Base-by-base conservation (phyloP, 495 filamentous ascomycete species). In the Aspergillus homomorphus region DNA sequence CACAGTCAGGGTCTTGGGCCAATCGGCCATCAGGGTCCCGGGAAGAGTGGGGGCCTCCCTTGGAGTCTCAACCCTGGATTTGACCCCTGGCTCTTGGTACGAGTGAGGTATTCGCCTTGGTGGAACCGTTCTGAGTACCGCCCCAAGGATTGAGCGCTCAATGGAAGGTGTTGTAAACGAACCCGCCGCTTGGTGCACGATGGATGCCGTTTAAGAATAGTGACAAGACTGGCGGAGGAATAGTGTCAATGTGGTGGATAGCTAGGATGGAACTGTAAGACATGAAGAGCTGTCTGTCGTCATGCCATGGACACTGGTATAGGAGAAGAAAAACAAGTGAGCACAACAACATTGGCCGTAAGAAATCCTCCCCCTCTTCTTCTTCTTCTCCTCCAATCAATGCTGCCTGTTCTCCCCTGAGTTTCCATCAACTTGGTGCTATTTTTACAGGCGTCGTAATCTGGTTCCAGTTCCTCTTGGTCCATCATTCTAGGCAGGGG, bases 21-120 rank as follows among this genome's bases (percentile, higher is more conserved):
- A 51, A 51, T 51, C 48, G 30, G 5, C 48, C 46, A 15, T 24
- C 48, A 51, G 48, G 48, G 48, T 51, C 48, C 48, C 14, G 48
- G 48, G 48, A 15, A 10, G 7, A 50, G n/a, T 46, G 19, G 33
- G 33, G 8, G 7, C 7, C 15, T 38, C 15, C 4, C 12, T 38
- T 14, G 33, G 33, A 12, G 33, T 38, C 33, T 38, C 33, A 38
- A 38, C 33, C 33, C 33, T 38, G 33, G 10, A 38, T 38, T 38
- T 38, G 33, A 38, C 33, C 33, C 33, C 33, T 38, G 33, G 33
- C 33, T 38, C 2, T 10, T 14, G 33, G 33, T 38, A 38, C 4
- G 33, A 38, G 33, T 12, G 6, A 38, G 12, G 33, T 38, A 38
- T 38, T 38, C 33, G 33, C 33, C 33, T 12, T 38, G 7, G 2